A percentile compares a stretch with the other conserved stretches of the same genome.
Conservation (phyloP, 2,329 filamentous ascomycete species). For the Rachicladosporium sp. region DNA sequence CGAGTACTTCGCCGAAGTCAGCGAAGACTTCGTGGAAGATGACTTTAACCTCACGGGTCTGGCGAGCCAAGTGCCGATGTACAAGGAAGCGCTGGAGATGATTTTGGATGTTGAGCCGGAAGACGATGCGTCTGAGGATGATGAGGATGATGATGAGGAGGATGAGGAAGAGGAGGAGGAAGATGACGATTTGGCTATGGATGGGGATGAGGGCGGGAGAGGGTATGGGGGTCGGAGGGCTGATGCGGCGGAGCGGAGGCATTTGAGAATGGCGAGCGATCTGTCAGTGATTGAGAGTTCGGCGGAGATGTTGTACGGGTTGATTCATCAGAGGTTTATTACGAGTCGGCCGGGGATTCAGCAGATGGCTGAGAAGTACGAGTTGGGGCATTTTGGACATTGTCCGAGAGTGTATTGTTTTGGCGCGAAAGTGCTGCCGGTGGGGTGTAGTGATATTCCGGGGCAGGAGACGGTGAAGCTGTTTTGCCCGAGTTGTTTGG, state of each 20-base stretch:
- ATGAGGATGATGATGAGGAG: slow-evolving; percentile 55
- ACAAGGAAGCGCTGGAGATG: slow-evolving; percentile 98
- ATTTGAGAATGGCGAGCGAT: slow-evolving; percentile 80
- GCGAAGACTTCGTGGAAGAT: slow-evolving; percentile 98
- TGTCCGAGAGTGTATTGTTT: slow-evolving; percentile 94
- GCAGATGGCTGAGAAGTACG: slow-evolving; percentile 99
- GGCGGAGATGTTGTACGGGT: slow-evolving; percentile 93
- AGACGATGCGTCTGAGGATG: slow-evolving; percentile 78
- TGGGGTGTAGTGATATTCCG: slow-evolving; percentile 86
- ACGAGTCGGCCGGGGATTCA: slow-evolving; percentile 92
- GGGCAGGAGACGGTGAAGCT: slow-evolving; percentile 97
- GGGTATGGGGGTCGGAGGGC: slow-evolving; percentile 14
- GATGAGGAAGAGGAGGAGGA: slow-evolving; percentile 38
- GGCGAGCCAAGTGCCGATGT: slow-evolving; percentile 92
- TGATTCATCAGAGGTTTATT: slow-evolving; percentile 98
- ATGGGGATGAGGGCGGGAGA: slow-evolving; percentile 42
- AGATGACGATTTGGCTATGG: slow-evolving; percentile 30
- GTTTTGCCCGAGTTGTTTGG: slow-evolving; percentile 91
- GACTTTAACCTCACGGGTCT: slow-evolving; percentile 97
- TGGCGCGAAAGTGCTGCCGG: slow-evolving; percentile 77
- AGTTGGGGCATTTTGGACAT: slow-evolving; percentile 86
- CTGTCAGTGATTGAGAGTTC: slow-evolving; percentile 92
- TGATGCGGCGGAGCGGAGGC: slow-evolving; percentile 52
- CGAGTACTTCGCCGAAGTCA: slow-evolving; percentile 98
- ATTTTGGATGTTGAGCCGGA: slow-evolving; percentile 96